Evolutionary conservation across 495 filamentous ascomycete species (phyloP).

Genomic region (Podospora pseudopauciseta): DNA sequence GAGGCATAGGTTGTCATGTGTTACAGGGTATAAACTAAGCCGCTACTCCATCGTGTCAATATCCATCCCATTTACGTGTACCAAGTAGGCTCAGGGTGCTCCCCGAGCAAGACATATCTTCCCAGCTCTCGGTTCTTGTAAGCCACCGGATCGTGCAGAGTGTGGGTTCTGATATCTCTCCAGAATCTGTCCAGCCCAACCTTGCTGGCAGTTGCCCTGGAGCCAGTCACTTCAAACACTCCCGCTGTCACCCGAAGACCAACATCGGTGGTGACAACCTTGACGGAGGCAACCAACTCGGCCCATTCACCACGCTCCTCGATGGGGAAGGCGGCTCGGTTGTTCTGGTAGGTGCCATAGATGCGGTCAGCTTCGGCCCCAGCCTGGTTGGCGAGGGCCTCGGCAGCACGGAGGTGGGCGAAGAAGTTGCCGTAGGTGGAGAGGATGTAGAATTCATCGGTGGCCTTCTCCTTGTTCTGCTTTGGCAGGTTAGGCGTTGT

Average conservation of each 20-base stretch:
- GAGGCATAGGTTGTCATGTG: too few species aligned
- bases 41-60: background rate
- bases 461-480: slow-evolving; percentile 46
- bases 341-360: slow-evolving; percentile 36
- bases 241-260: slow-evolving; percentile 52
- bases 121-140: slow-evolving; percentile 60
- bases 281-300: slow-evolving; percentile 57
- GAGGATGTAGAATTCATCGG: slow-evolving; percentile 61
- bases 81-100: slow-evolving; percentile 55
- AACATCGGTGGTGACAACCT: slow-evolving; percentile 57
- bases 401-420: slow-evolving; percentile 54
- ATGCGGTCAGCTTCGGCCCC: slow-evolving; percentile 43
- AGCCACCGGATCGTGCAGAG: slow-evolving; percentile 59
- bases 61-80: slow-evolving; percentile 45
- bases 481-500: background rate
- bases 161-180: slow-evolving; percentile 59
- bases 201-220: slow-evolving; percentile 50
- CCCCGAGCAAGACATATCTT: slow-evolving; percentile 47
- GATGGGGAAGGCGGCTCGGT: slow-evolving; percentile 39
- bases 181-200: slow-evolving; percentile 59
- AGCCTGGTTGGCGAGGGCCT: slow-evolving; percentile 52
- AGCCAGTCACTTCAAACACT: slow-evolving; percentile 58
- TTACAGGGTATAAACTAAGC: too few species aligned
- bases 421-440: slow-evolving; percentile 58
- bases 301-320: slow-evolving; percentile 53